Percentiles rank a stretch among this genome's conserved stretches.
These are phyloP conservation scores for Solanum ossicruentum DNA, from an alignment of 257 asterid species.

Conservation along the genomic window DNA sequence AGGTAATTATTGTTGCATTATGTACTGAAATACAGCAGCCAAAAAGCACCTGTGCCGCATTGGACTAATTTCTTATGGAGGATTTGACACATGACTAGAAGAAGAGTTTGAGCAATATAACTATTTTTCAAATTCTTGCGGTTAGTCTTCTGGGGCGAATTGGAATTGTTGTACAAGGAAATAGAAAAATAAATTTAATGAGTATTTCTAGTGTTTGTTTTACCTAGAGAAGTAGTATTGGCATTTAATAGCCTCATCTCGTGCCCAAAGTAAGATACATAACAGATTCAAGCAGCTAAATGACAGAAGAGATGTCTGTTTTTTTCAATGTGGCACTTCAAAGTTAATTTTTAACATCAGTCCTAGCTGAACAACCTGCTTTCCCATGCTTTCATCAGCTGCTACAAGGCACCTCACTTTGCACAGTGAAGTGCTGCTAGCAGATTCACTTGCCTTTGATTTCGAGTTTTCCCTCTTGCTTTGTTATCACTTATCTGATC, in stretches of 20 bases:
- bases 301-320: not conserved
- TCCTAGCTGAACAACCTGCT: too few species aligned
- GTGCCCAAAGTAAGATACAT: not conserved
- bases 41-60: not conserved
- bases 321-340: too few species aligned
- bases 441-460: not conserved
- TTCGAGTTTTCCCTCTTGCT: not conserved
- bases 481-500: not conserved
- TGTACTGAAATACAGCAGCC: not conserved
- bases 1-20: not conserved
- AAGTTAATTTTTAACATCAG: too few species aligned
- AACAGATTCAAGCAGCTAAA: not conserved
- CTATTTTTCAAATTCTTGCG: not conserved
- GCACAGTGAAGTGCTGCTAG: too few species aligned
- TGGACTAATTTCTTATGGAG: not conserved
- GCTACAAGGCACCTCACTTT: too few species aligned
- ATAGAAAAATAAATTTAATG: not conserved
- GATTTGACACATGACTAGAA: not conserved
- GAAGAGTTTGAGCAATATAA: not conserved
- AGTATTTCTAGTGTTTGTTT: not conserved
- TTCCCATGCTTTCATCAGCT: too few species aligned
- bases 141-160: not conserved
- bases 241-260: not conserved
- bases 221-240: not conserved
- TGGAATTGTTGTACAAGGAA: not conserved